Conservation (phyloP, 2,329 filamentous ascomycete genomes). For the Colletotrichum incanum region DNA sequence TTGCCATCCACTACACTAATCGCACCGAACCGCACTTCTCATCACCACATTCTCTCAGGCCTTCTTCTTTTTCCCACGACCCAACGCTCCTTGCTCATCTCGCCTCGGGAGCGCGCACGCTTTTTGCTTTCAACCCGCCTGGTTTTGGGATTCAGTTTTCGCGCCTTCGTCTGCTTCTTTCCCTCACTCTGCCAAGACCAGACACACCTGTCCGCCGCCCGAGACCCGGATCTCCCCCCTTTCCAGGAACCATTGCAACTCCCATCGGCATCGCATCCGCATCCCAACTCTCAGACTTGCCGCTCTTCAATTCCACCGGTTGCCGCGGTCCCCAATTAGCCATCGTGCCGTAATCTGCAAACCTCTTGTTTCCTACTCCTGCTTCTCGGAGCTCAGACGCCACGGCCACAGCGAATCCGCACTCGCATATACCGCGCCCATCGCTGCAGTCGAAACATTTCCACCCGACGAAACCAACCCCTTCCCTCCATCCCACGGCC, state of each 20-base stretch:
- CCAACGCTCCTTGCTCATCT: constrained; percentile 36
- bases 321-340: constrained; percentile 19
- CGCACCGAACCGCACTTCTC: constrained; percentile 35
- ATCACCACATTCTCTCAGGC: constrained; percentile 38
- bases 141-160: neutral
- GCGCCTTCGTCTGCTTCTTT: constrained; percentile 13
- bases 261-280: constrained; percentile 25
- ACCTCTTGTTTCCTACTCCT: constrained; percentile 21
- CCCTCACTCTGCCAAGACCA: constrained; percentile 22
- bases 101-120: constrained; percentile 15
- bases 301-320: constrained; percentile 9
- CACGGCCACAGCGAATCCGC: constrained; percentile 38
- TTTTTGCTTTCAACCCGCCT: constrained; percentile 2
- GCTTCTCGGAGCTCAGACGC: constrained; percentile 31
- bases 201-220: neutral
- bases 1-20: constrained; percentile 36
- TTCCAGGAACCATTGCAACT: constrained; percentile 32
- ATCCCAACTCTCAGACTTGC: constrained; percentile 16
- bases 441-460: constrained; percentile 39
- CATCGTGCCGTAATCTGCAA: constrained; percentile 13
- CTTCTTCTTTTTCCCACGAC: constrained; percentile 20
- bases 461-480: constrained; percentile 35
- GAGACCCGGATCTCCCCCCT: constrained; percentile 17
- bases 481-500: constrained; percentile 17
- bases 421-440: constrained; percentile 25